Percentiles rank a stretch among this genome's conserved stretches.
phyloP scores from a whole-genome alignment of 768 basidiomycete genomes.

The Naganishia onofrii region DNA sequence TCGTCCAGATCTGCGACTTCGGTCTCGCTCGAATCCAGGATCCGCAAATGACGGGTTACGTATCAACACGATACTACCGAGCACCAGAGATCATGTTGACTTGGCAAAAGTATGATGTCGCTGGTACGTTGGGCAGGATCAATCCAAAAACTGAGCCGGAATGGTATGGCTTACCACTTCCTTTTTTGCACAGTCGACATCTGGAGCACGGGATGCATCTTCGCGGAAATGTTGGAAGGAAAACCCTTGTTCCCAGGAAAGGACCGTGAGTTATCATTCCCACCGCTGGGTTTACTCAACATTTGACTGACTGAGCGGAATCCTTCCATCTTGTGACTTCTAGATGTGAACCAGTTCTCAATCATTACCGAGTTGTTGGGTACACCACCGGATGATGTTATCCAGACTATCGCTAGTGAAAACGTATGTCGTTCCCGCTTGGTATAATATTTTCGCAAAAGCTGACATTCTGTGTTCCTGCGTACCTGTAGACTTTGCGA shows the following conservation, averaged over 20 bases:
- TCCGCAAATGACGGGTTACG: conserved; percentile 99
- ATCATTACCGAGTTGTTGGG: conserved; percentile 98
- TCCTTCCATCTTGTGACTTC: not conserved
- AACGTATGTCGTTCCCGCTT: conserved; percentile 63
- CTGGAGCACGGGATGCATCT: conserved; percentile 99
- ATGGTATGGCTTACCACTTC: not conserved
- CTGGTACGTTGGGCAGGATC: conserved; percentile 52
- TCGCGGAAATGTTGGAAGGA: conserved; percentile 98
- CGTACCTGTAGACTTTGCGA: conserved; percentile 73
- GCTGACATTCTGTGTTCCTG: no score
- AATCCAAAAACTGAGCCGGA: not conserved
- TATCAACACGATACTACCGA: conserved; percentile 97
- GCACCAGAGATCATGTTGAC: conserved; percentile 99
- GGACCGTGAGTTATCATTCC: conserved; percentile 71
- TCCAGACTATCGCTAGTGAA: conserved; percentile 95
- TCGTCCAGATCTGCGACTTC: conserved; percentile 87
- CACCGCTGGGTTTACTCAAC: not conserved
- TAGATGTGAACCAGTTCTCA: conserved; percentile 99
- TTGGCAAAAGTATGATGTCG: conserved; percentile 99
- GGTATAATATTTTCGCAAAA: no score
- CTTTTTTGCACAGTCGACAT: conserved; percentile 67
- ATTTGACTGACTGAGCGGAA: not conserved
- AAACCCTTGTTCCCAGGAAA: conserved; percentile 99
- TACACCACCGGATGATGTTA: conserved; percentile 99
- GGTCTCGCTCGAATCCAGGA: conserved; percentile 97